These are phyloP conservation scores for Sequoia sempervirens DNA, from an alignment of 75 land plant genomes.

Conservation along the genomic window DNA sequence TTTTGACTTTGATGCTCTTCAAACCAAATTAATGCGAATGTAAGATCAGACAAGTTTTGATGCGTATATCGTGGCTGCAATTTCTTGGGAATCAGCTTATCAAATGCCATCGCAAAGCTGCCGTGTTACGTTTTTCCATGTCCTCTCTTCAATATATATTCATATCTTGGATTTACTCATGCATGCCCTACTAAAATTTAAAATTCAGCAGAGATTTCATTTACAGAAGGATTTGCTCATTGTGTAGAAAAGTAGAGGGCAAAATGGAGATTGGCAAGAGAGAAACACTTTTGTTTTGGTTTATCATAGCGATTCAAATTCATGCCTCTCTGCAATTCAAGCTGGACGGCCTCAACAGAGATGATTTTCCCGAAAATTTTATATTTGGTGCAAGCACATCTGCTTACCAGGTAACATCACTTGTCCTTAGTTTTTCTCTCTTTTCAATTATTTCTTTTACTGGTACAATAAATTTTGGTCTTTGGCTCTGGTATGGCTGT, in stretches of 20 bases:
- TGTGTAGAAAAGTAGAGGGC: background rate
- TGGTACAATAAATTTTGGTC: background rate
- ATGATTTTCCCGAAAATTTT: constrained; percentile 46
- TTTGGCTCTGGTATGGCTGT: background rate
- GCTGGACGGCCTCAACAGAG: constrained; percentile 4
- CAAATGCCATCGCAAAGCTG: no score
- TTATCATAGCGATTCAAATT: background rate
- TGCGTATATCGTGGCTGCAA: no score
- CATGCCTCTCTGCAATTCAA: background rate
- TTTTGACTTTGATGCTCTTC: no score
- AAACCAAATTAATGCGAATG: no score
- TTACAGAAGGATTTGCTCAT: background rate
- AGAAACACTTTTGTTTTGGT: background rate
- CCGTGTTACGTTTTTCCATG: no score
- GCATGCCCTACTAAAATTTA: background rate
- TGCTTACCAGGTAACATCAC: constrained; percentile 51
- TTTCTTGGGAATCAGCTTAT: no score
- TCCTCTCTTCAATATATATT: no score
- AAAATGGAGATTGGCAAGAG: background rate
- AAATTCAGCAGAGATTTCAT: background rate
- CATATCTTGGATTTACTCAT: background rate
- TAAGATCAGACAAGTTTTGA: no score
- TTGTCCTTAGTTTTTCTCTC: background rate
- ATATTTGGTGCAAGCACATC: constrained; percentile 55
- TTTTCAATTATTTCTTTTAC: background rate